phyloP scores from a whole-genome alignment of 2,329 filamentous ascomycete genomes.

The Berkeleyomyces rouxiae region DNA sequence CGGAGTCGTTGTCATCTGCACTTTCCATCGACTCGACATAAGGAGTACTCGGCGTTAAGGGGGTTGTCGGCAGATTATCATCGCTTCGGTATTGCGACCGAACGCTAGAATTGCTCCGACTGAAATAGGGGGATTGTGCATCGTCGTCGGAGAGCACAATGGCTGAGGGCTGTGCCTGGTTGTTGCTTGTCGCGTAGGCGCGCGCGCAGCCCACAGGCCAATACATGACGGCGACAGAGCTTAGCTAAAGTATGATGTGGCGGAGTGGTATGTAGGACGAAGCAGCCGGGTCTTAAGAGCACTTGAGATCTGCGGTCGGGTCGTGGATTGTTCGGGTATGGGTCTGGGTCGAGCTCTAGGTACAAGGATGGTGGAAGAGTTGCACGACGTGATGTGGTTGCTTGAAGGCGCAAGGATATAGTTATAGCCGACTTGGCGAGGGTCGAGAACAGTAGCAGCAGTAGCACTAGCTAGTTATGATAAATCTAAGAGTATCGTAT shows the following conservation, averaged over 20 bases:
- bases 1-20: slow-evolving; percentile 25
- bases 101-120: slow-evolving; percentile 5
- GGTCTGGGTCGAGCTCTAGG: no score
- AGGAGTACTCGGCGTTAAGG: slow-evolving; percentile 39
- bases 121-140: slow-evolving; percentile 19
- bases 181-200: slow-evolving; percentile 64
- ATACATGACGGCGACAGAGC: slow-evolving; percentile 43
- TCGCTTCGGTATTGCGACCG: slow-evolving; percentile 11
- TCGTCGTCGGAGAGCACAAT: slow-evolving; percentile 37
- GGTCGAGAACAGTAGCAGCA: background rate
- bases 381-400: no score
- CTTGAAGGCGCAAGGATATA: background rate
- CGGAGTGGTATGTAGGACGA: background rate
- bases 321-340: no score
- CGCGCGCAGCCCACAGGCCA: slow-evolving; percentile 77
- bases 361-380: no score
- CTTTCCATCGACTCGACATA: slow-evolving; percentile 40
- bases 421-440: background rate
- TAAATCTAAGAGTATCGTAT: background rate
- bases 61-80: slow-evolving; percentile 26
- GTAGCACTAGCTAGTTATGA: no score
- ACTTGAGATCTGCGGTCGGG: background rate
- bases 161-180: slow-evolving; percentile 33
- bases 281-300: background rate
- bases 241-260: background rate